phyloP scores from a whole-genome alignment of 768 basidiomycete genomes.

The Pleurotus tuoliensis region DNA sequence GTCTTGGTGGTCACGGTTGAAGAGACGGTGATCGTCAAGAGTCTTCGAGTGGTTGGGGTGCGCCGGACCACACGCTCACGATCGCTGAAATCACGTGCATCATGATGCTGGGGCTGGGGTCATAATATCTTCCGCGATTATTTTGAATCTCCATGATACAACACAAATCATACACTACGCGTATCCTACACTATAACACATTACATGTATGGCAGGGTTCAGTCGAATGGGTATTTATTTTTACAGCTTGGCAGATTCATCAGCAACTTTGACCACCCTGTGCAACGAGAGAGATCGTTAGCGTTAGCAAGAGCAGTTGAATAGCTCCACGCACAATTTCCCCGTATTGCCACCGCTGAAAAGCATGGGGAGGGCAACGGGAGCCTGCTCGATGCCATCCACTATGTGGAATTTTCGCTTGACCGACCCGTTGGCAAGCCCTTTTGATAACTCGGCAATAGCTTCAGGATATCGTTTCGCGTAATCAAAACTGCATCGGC shows the following conservation, averaged over 20 bases:
- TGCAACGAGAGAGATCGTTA: neutral
- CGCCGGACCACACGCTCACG: no score
- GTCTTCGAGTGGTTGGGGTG: no score
- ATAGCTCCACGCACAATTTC: slow-evolving; percentile 49
- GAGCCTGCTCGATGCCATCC: slow-evolving; percentile 70
- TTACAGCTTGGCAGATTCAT: slow-evolving; percentile 38
- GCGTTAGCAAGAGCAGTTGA: neutral
- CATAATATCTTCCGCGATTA: no score
- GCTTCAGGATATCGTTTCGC: slow-evolving; percentile 54
- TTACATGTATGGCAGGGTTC: neutral
- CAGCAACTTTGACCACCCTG: slow-evolving; percentile 58
- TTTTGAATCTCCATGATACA: no score
- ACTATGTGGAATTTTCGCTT: slow-evolving; percentile 80
- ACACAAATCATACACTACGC: neutral
- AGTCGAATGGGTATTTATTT: neutral
- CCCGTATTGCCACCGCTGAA: slow-evolving; percentile 78
- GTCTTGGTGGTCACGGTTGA: no score
- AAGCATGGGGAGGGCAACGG: slow-evolving; percentile 63
- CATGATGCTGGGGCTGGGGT: no score
- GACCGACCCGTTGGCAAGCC: slow-evolving; percentile 64
- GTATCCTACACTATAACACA: neutral
- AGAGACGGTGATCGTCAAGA: no score
- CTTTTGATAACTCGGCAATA: slow-evolving; percentile 49
- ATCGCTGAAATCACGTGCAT: no score
- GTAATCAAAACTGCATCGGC: slow-evolving; percentile 60